Percentiles rank a stretch among this genome's conserved stretches.
phyloP scores from a whole-genome alignment of 495 filamentous ascomycete species.

The Podospora conica region DNA sequence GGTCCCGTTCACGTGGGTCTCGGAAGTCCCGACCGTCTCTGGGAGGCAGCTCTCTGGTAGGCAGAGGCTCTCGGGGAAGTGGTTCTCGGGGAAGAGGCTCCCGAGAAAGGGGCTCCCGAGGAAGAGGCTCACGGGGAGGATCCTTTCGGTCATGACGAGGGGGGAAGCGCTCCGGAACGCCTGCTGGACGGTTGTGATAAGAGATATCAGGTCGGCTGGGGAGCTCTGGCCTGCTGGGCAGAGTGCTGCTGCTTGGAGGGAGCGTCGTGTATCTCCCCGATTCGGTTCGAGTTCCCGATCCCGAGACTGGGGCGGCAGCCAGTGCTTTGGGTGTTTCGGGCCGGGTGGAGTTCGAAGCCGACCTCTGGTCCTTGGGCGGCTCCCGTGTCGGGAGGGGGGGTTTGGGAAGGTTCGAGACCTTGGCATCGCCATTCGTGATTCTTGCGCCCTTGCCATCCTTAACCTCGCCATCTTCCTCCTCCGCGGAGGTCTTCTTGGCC shows the following conservation, averaged over 20 bases:
- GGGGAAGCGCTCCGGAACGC: constrained; percentile 35
- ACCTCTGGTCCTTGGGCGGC: constrained; percentile 11
- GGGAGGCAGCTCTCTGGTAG: not conserved
- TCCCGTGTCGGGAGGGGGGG: constrained; percentile 4
- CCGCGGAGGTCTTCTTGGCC: constrained; percentile 33
- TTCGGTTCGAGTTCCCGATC: constrained; percentile 21
- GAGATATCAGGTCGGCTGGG: constrained; percentile 43
- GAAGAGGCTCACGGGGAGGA: constrained; percentile 5
- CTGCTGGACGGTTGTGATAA: constrained; percentile 26
- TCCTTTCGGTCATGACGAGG: constrained; percentile 30
- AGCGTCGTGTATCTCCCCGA: constrained; percentile 32
- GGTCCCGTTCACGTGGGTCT: constrained; percentile 31
- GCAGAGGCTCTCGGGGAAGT: not conserved
- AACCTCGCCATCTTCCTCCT: constrained; percentile 77
- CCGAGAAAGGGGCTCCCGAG: not conserved
- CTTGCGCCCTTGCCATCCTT: constrained; percentile 51
- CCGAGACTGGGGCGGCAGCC: constrained; percentile 11
- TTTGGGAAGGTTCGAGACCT: not conserved
- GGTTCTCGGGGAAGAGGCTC: constrained; percentile 6
- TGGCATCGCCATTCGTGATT: constrained; percentile 9
- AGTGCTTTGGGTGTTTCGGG: constrained; percentile 18
- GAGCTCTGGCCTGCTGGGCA: constrained; percentile 34
- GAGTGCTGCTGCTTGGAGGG: constrained; percentile 26
- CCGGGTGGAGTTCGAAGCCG: not conserved
- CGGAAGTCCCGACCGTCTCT: constrained; percentile 23